Base-by-base conservation (phyloP, 73 alveolate genomes). In the Paramecium biaurelia region DNA sequence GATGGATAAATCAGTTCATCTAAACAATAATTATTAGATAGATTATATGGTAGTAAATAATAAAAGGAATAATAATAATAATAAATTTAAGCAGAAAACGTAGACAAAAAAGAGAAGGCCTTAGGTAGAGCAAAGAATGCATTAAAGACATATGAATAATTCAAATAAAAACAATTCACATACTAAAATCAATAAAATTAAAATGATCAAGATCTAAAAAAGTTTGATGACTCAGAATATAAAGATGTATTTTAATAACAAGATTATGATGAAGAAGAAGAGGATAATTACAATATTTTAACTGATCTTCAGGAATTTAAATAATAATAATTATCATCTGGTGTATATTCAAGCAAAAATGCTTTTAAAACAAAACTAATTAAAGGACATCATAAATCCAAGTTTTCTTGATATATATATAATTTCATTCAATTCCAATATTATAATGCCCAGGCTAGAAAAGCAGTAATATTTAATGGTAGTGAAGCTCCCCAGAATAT, bases 201-300 rank as follows among this genome's bases (percentile, higher is more conserved):
- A 58, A 86, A 58, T 37, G 59, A 76, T 37, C 20, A 59, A 86
- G 23, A 58, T 58, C 42, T 5, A 56, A 86, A 59, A 76, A 86
- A 23, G 26, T 32, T 15, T 57, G 56, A 57, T 59, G 76, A 74
- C 21, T 49, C 86, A 42, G 70, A 59, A 24, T 67, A 35, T 45
- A 87, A 42, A 58, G 93, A 87, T 67, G 93, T 68, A 35, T 42
- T 24, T 12, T 74, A 68, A 37, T 88, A 87, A 37, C 28, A 68
- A 14, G 89, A 87, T 21, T 67, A 87, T 18, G 86, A 87, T 57
- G 93, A 87, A 87, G 93, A 87, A 23, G 93, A 87, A 45, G 93
- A 87, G 30, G 93, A 87, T 26, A 79, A 87, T 35, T 68, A 68
- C 70, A 87, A 87, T 42, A 87, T 87, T 11, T 23, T 87, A 9